phyloP scores from a whole-genome alignment of 2,329 filamentous ascomycete genomes.

The Drechslera avenae region DNA sequence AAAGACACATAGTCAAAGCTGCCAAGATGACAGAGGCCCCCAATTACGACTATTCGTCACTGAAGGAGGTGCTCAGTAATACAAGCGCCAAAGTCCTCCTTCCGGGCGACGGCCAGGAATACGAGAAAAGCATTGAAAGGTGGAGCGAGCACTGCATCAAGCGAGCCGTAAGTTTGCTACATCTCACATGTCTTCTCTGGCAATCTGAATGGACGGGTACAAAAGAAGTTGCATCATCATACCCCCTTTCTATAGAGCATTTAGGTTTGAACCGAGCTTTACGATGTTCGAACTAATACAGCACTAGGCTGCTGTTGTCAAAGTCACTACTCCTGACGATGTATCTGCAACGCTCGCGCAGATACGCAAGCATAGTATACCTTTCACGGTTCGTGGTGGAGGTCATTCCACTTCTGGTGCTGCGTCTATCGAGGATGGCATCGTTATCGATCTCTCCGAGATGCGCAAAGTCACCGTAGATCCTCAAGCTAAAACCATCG shows the following conservation, averaged over 20 bases:
- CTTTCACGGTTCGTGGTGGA: conserved; percentile 61
- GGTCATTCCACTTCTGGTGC: conserved; percentile 62
- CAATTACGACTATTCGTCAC: conserved; percentile 24
- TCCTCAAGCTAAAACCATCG: conserved; percentile 51
- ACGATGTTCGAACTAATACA: neutral
- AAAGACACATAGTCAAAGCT: too few relatives aligned
- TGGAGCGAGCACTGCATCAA: conserved; percentile 40
- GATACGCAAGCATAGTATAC: conserved; percentile 44
- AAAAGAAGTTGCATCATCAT: too few relatives aligned
- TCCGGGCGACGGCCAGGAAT: conserved; percentile 27
- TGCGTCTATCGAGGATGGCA: conserved; percentile 57
- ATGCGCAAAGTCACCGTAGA: conserved; percentile 60
- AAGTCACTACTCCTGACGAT: conserved; percentile 24
- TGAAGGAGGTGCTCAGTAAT: conserved; percentile 26
- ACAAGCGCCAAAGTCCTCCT: conserved; percentile 29
- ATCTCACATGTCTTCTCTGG: neutral
- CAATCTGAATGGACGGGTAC: too few relatives aligned
- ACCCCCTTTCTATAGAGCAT: neutral
- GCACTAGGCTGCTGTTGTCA: conserved; percentile 29
- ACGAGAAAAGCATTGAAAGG: conserved; percentile 33
- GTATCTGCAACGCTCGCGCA: conserved; percentile 31
- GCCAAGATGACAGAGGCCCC: neutral
- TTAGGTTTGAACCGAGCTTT: neutral
- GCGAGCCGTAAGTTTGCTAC: conserved; percentile 26
- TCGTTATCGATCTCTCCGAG: conserved; percentile 61